Percentiles rank a stretch among this genome's conserved stretches.
Conservation (phyloP, 2,329 filamentous ascomycete genomes). For the Bipolaris sorokiniana region DNA sequence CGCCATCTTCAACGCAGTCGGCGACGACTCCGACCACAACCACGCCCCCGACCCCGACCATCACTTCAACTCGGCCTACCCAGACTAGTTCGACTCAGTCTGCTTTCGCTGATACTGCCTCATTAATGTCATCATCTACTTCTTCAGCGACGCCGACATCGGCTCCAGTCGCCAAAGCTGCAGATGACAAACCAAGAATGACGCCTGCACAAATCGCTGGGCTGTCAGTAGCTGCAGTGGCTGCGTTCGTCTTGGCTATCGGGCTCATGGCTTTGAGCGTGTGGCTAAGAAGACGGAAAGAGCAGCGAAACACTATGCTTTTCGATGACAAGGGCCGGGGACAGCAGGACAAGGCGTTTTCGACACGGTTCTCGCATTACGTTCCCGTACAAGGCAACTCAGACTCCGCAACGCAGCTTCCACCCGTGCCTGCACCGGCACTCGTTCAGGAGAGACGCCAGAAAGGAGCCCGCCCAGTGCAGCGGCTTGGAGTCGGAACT, state of each 20-base stretch:
- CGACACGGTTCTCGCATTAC: slow-evolving; percentile 33
- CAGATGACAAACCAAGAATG: slow-evolving; percentile 34
- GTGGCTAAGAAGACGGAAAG: slow-evolving; percentile 44
- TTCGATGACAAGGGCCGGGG: slow-evolving; percentile 30
- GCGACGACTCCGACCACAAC: slow-evolving; percentile 15
- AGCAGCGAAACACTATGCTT: slow-evolving; percentile 30
- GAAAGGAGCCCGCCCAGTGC: slow-evolving; percentile 12
- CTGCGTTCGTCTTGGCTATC: slow-evolving; percentile 47
- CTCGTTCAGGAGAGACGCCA: slow-evolving; percentile 13
- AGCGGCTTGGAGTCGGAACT: slow-evolving; percentile 31
- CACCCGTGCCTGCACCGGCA: slow-evolving; percentile 19
- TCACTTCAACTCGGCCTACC: slow-evolving; percentile 19
- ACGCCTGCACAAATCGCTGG: slow-evolving; percentile 49
- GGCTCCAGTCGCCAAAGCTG: slow-evolving; percentile 17
- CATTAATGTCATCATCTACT: slow-evolving; percentile 32
- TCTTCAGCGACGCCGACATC: slow-evolving; percentile 24
- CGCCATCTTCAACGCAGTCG: slow-evolving; percentile 16
- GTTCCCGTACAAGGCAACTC: slow-evolving; percentile 16
- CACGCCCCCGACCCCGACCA: slow-evolving; percentile 11
- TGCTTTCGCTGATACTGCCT: slow-evolving; percentile 36
- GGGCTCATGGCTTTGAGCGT: slow-evolving; percentile 48
- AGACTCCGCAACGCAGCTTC: slow-evolving; percentile 22
- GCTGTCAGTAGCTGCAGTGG: slow-evolving; percentile 45
- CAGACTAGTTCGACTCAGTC: slow-evolving; percentile 26
- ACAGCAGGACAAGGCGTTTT: slow-evolving; percentile 20